Evolutionary conservation across 495 filamentous ascomycete genomes (phyloP), one percentile per base, ranked within the genome.

Genomic region (Podospora appendiculata): DNA sequence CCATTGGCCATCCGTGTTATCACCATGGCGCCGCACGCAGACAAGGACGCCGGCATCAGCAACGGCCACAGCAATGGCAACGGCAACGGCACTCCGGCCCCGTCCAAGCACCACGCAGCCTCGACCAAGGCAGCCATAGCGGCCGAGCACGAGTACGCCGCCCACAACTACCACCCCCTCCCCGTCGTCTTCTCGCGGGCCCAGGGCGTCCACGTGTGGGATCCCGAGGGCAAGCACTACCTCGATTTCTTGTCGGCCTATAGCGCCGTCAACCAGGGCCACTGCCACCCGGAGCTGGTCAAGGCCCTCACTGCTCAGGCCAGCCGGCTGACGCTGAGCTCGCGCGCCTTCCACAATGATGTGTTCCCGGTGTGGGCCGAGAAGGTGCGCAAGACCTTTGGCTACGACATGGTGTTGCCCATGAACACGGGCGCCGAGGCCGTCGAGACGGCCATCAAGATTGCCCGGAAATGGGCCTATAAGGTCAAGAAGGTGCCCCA

Each of bases 351-450:
- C 74, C 87, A 97, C 76, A 99, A 99, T 67, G 93, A 99, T 76
- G 93, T 99, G 36, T 97, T 99, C 74, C 93, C 93, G 40, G 81
- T 86, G 46, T 99, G 96, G 75, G 91, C 93, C 41, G 82, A 96
- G 70, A 94, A 90, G 68, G 87, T 96, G 48, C 92, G 88, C 56
- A 65, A 80, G 48, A 69, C 76, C 60, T 96, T 96, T 64, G 92
- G 89, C 43, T 99, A 91, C 69, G 94, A 97, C 67, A 99, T 97
- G 93, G 91, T 96, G 19, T 71, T 99, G 70, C 93, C 93, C 45
- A 97, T 99, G 93, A 97, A 97, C 74, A 99, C 93, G 8, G 93
- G 93, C 45, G 93, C 91, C 32, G 93, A 99, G 73, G 93, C 93
- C n/a, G 93, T 97, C 43, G 93, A 99, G 79, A 97, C 94, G 1